A percentile compares a stretch with the other conserved stretches of the same genome.
Conservation (phyloP, 331 rosid genomes). For the Pyracantha coccinea region DNA sequence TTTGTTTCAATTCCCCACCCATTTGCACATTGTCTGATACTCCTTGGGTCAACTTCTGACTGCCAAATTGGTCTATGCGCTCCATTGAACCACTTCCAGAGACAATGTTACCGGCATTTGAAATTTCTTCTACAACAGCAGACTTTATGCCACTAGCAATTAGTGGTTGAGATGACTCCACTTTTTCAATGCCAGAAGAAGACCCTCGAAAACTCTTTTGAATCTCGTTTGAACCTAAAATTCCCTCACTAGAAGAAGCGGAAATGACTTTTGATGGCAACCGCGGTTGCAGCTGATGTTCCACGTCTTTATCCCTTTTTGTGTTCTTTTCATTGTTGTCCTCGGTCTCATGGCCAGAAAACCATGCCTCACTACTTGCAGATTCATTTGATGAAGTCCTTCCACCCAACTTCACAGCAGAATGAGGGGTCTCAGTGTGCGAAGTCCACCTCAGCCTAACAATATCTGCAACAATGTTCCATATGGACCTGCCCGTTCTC, state of each 20-base stretch:
- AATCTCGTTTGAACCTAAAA: slow-evolving; percentile 26
- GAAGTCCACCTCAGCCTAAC: slow-evolving; percentile 62
- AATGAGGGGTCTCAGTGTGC: slow-evolving; percentile 38
- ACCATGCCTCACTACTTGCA: slow-evolving; percentile 52
- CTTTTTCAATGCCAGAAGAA: slow-evolving; percentile 31
- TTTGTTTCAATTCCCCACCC: slow-evolving; percentile 64
- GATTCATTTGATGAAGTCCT: slow-evolving; percentile 56
- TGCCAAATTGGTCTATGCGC: slow-evolving; percentile 28
- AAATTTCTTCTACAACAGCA: slow-evolving; percentile 28
- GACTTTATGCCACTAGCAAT: slow-evolving; percentile 15
- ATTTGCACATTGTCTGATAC: slow-evolving; percentile 34
- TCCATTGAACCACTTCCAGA: slow-evolving; percentile 30
- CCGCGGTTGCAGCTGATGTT: slow-evolving; percentile 25
- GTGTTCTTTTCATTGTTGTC: slow-evolving; percentile 37
- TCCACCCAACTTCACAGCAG: slow-evolving; percentile 45
- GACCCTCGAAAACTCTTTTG: slow-evolving; percentile 30
- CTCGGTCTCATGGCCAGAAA: slow-evolving; percentile 69
- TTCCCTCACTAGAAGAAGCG: slow-evolving; percentile 45
- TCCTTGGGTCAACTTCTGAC: slow-evolving; percentile 38
- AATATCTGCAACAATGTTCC: slow-evolving; percentile 58
- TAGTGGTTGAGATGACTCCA: slow-evolving; percentile 23
- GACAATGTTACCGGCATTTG: slow-evolving; percentile 17
- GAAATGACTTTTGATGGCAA: slow-evolving; percentile 40
- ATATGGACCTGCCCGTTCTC: slow-evolving; percentile 71
- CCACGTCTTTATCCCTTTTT: slow-evolving; percentile 27